Conservation (phyloP, 306 rosid genomes). For the Cicer arietinum region DNA sequence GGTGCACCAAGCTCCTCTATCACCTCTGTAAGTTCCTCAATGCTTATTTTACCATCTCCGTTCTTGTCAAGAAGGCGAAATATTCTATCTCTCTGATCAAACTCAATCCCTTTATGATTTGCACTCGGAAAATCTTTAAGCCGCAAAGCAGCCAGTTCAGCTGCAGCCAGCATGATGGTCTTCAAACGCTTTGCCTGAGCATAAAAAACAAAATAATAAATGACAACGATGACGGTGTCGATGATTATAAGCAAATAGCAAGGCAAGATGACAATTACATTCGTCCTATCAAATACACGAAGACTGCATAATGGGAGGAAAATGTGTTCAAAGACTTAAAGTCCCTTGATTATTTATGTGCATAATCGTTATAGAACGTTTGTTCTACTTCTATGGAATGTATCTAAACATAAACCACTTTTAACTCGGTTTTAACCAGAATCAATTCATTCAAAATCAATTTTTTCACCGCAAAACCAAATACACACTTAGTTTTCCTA, state of each 20-base stretch:
- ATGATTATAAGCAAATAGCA: slow-evolving; percentile 55
- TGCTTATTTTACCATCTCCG: slow-evolving; percentile 91
- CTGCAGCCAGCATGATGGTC: slow-evolving; percentile 86
- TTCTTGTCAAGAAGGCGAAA: slow-evolving; percentile 92
- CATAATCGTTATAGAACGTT: slow-evolving; percentile 91
- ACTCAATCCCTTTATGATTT: slow-evolving; percentile 54
- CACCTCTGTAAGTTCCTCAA: slow-evolving; percentile 86
- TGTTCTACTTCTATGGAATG: slow-evolving; percentile 16
- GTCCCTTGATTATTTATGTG: slow-evolving; percentile 82
- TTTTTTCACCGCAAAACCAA: too few relatives aligned
- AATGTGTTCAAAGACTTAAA: slow-evolving; percentile 87
- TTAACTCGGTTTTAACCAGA: too few relatives aligned
- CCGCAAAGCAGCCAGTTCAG: slow-evolving; percentile 90
- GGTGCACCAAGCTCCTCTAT: slow-evolving; percentile 98
- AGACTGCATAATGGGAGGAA: slow-evolving; percentile 78
- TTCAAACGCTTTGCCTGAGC: slow-evolving; percentile 83
- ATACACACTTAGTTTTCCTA: too few relatives aligned
- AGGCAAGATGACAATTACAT: slow-evolving; percentile 95
- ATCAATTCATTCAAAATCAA: too few relatives aligned
- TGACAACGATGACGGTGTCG: slow-evolving; percentile 36
- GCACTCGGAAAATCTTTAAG: slow-evolving; percentile 74
- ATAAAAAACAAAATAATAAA: slow-evolving; percentile 39
- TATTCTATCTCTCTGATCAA: slow-evolving; percentile 67
- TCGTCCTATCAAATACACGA: slow-evolving; percentile 79
- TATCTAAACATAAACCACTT: too few relatives aligned